Evolutionary conservation across 2,329 filamentous ascomycete genomes (phyloP).

Genomic region (Talaromyces albobiverticillius): DNA sequence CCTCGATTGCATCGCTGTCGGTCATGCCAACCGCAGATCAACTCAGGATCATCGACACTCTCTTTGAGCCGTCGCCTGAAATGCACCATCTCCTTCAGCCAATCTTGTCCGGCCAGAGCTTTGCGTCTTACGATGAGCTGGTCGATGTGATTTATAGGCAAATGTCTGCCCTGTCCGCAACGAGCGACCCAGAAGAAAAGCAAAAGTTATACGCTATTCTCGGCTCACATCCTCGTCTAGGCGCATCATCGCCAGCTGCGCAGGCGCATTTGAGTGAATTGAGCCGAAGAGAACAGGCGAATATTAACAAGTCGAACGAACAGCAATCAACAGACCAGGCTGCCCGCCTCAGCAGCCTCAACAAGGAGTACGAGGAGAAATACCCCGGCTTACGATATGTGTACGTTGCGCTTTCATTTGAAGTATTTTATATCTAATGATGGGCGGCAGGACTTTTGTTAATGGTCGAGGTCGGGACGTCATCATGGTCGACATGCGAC

Average conservation of each 20-base stretch:
- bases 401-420: constrained; percentile 11
- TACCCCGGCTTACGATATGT: constrained; percentile 87
- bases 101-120: constrained; percentile 58
- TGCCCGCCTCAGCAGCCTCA: constrained; percentile 60
- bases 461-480: constrained; percentile 71
- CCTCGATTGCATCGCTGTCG: constrained; percentile 56
- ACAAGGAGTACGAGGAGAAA: constrained; percentile 71
- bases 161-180: constrained; percentile 59
- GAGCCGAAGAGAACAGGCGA: constrained; percentile 77
- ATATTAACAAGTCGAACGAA: constrained; percentile 54
- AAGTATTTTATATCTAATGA: background rate
- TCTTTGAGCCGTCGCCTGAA: constrained; percentile 78
- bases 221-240: constrained; percentile 77
- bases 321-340: constrained; percentile 55
- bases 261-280: constrained; percentile 68
- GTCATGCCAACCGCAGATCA: constrained; percentile 56
- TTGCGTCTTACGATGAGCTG: constrained; percentile 66
- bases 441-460: constrained; percentile 67
- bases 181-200: constrained; percentile 49
- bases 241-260: constrained; percentile 48
- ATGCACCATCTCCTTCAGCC: constrained; percentile 72
- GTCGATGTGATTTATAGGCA: constrained; percentile 64
- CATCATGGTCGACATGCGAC: constrained; percentile 79
- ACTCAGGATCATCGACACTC: constrained; percentile 61
- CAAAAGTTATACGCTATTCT: constrained; percentile 68